Evolutionary conservation across 768 basidiomycete genomes (phyloP).

Genomic region (Lentinula guzmanii): DNA sequence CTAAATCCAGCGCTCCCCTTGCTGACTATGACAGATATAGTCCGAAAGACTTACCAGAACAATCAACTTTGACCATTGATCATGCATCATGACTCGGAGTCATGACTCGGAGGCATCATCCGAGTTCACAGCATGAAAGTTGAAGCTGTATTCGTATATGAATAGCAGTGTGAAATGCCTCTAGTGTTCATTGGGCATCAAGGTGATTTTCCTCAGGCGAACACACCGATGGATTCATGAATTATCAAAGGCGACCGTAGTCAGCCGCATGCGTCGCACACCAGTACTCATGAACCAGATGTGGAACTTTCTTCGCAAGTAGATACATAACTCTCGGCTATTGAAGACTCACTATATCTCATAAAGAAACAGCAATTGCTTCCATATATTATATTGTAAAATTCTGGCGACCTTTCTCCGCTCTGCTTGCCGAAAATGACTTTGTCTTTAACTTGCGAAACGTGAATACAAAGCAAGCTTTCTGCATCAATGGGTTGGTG

Average conservation of each 20-base stretch:
- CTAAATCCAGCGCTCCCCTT: not conserved
- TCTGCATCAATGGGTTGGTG: too few species aligned
- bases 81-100: not conserved
- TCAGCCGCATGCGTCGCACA: too few species aligned
- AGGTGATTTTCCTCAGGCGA: not conserved
- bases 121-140: too few species aligned
- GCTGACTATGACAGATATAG: not conserved
- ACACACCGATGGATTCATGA: not conserved
- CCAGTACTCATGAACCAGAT: not conserved
- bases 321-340: not conserved
- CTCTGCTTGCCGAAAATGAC: not conserved
- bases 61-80: not conserved
- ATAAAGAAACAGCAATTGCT: not conserved
- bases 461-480: too few species aligned
- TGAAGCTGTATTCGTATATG: too few species aligned
- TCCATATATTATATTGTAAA: not conserved
- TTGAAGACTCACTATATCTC: not conserved
- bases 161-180: too few species aligned
- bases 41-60: not conserved
- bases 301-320: not conserved
- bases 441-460: too few species aligned
- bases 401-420: not conserved
- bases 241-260: too few species aligned
- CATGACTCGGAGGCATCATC: not conserved
- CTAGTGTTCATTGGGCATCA: too few species aligned